A percentile compares a stretch with the other conserved stretches of the same genome.
Evolutionary conservation across 306 rosid genomes (phyloP).

Genomic region (Senna tora): DNA sequence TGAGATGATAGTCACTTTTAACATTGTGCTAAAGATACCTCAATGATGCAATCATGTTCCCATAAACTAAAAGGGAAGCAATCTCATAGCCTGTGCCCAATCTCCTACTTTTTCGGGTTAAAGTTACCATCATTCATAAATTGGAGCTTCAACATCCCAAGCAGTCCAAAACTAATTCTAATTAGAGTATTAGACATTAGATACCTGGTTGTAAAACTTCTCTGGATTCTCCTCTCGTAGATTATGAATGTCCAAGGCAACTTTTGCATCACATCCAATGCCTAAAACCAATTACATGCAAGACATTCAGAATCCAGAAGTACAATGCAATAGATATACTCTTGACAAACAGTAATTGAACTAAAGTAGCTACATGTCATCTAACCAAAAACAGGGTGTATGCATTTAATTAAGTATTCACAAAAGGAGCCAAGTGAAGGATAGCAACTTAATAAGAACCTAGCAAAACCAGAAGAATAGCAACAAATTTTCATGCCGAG

Average conservation of each 20-base stretch:
- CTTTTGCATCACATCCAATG: conserved; percentile 99
- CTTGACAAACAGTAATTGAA: conserved; percentile 26
- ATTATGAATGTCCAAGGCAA: conserved; percentile 98
- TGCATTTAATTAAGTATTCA: conserved; percentile 16
- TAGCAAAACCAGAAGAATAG: conserved; percentile 20
- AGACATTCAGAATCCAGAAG: conserved; percentile 38
- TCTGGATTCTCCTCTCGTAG: conserved; percentile 98
- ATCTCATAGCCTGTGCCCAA: conserved; percentile 23
- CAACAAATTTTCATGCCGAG: conserved; percentile 21
- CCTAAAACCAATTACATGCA: conserved; percentile 56
- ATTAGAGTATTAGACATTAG: conserved; percentile 22
- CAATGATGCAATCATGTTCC: conserved; percentile 4
- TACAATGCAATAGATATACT: conserved; percentile 23
- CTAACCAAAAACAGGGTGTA: conserved; percentile 27
- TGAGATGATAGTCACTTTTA: conserved; percentile 9
- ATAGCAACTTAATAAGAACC: conserved; percentile 18
- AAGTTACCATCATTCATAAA: conserved; percentile 24
- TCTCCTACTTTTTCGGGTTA: conserved; percentile 14
- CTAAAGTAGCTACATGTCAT: background rate
- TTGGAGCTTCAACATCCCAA: conserved; percentile 22
- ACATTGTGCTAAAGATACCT: conserved; percentile 2
- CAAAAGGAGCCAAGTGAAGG: conserved; percentile 17
- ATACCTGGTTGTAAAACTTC: conserved; percentile 96
- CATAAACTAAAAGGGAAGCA: conserved; percentile 14
- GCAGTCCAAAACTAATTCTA: conserved; percentile 22